Evolutionary conservation across 176 grass and related monocot genomes (phyloP).

Genomic region (Bromus sterilis): DNA sequence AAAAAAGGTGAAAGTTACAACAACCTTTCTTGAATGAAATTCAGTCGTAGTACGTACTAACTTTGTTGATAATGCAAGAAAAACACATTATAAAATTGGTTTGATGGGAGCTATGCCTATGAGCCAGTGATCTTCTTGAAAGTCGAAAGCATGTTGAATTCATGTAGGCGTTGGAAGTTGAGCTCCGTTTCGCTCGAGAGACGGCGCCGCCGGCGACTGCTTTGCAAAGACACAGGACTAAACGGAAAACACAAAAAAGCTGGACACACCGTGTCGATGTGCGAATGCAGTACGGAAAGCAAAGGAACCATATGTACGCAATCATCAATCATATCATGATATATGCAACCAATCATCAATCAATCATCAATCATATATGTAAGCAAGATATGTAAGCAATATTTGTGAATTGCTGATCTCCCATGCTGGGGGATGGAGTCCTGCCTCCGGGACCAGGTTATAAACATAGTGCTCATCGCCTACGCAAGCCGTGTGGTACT

Average conservation of each 20-base stretch:
- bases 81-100: no score
- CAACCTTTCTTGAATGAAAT: no score
- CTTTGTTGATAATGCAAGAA: not conserved
- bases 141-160: no score
- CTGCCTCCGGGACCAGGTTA: not conserved
- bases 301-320: no score
- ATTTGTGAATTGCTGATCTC: not conserved
- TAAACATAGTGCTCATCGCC: not conserved
- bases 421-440: not conserved
- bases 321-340: no score
- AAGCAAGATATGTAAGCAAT: no score
- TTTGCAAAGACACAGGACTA: not conserved
- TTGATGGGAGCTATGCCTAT: no score
- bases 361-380: no score
- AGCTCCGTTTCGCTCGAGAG: not conserved
- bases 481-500: not conserved
- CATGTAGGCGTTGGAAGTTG: not conserved
- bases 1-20: not conserved
- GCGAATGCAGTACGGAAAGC: not conserved
- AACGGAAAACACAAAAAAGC: not conserved
- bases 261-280: not conserved
- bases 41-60: no score
- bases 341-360: no score
- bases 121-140: no score
- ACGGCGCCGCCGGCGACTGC: not conserved